phyloP scores from a whole-genome alignment of 768 basidiomycete species.

The Termitomyces sp. region DNA sequence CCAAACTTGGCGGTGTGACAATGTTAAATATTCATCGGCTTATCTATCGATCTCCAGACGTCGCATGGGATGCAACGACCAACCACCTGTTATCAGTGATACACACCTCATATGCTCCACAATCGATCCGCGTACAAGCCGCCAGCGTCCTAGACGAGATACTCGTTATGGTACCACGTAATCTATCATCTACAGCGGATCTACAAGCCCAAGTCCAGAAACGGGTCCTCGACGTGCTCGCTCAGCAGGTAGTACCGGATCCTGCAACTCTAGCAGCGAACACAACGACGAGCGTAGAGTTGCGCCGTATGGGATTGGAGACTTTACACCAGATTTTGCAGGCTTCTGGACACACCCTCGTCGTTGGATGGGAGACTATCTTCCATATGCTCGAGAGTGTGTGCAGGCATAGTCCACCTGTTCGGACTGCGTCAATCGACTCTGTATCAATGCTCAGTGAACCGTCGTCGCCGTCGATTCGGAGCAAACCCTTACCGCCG shows the following conservation, averaged over 20 bases:
- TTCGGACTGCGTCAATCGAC: conserved; percentile 36
- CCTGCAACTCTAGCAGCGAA: conserved; percentile 30
- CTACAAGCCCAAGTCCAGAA: conserved; percentile 72
- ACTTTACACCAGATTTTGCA: conserved; percentile 90
- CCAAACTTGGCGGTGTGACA: conserved; percentile 77
- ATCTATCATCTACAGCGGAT: conserved; percentile 58
- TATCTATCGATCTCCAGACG: conserved; percentile 74
- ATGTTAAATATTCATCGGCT: conserved; percentile 86
- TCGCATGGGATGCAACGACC: conserved; percentile 85
- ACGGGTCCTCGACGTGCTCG: conserved; percentile 82
- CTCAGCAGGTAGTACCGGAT: conserved; percentile 69
- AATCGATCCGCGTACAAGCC: conserved; percentile 83
- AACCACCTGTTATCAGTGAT: conserved; percentile 79
- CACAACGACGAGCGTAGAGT: conserved; percentile 60
- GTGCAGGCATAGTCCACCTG: conserved; percentile 54
- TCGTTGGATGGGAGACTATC: conserved; percentile 91
- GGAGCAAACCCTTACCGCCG: conserved; percentile 36
- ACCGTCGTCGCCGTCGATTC: conserved; percentile 37
- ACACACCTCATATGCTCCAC: conserved; percentile 66
- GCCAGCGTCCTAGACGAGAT: conserved; percentile 86
- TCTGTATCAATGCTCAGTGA: conserved; percentile 37
- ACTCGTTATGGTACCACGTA: conserved; percentile 72
- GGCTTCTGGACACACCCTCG: conserved; percentile 85
- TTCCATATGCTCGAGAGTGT: conserved; percentile 92
- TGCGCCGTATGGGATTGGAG: conserved; percentile 86